phyloP scores from a whole-genome alignment of 305 asterid genomes.

The Fraxinus baroniana region DNA sequence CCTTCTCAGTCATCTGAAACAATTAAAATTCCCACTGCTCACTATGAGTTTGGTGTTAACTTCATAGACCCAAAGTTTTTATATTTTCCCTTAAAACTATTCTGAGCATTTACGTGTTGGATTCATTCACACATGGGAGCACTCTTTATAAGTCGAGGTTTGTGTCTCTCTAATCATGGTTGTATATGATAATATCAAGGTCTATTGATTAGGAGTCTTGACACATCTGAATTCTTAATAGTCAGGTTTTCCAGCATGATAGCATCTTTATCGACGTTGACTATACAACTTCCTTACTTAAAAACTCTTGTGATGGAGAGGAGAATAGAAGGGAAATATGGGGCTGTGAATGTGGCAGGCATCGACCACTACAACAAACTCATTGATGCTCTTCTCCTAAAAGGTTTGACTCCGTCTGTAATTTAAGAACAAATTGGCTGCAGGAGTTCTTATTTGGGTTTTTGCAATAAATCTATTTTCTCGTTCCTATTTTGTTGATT shows the following conservation, averaged over 20 bases:
- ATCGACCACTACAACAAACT: constrained; percentile 29
- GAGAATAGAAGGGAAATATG: constrained; percentile 25
- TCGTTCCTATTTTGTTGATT: too few relatives aligned
- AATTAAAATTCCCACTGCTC: constrained; percentile 77
- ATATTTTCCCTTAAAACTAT: constrained; percentile 19
- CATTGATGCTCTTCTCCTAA: constrained; percentile 14
- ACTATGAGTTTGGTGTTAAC: constrained; percentile 96
- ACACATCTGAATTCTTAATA: too few relatives aligned
- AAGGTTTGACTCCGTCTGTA: constrained; percentile 17
- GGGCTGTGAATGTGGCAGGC: constrained; percentile 28
- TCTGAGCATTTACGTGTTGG: constrained; percentile 7
- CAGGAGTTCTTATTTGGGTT: too few relatives aligned
- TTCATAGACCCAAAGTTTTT: constrained; percentile 70
- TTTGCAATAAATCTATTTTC: too few relatives aligned
- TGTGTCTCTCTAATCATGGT: too few relatives aligned
- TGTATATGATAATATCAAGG: too few relatives aligned
- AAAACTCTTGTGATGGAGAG: background rate
- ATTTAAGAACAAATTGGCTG: background rate
- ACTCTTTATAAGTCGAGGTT: background rate
- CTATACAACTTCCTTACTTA: background rate
- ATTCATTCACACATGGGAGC: constrained; percentile 24
- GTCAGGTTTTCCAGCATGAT: background rate
- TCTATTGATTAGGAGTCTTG: too few relatives aligned
- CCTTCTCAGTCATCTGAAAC: constrained; percentile 85
- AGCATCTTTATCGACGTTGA: background rate